Evolutionary conservation across 2,329 filamentous ascomycete species (phyloP), one percentile per base, ranked within the genome.

Genomic region (Sporothrix luriei): DNA sequence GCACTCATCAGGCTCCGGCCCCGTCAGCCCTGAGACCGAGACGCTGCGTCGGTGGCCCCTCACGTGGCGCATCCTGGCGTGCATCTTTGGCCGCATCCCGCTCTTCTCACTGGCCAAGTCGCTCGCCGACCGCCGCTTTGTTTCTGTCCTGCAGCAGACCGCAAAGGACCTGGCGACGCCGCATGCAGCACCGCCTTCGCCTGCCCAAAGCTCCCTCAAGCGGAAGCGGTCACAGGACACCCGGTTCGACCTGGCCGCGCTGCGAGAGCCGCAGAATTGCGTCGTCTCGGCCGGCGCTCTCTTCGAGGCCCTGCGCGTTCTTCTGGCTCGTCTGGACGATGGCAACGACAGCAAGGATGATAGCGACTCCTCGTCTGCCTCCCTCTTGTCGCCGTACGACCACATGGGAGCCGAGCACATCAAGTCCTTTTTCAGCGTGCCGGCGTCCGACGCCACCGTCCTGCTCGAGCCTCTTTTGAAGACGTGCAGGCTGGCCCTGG

Each of bases 21-120:
- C 64, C 24, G 55, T 79, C 52, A 79, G 79, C 43, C 77, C 81
- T 49, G 78, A 76, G 64, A 82, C 84, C 67, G 85, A 88, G 76
- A 83, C 80, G 52, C 74, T 87, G 66, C 83, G 86, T 74, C 81
- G 85, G 72, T 87, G 84, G 74, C 84, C 86, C 61, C 76, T 85
- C 67, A 82, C 86, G 11, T 90, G 88, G 91, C 82, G 80, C 40
- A 83, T 93, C 48, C 77, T 93, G 29, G 82, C 82, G 57, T 84
- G 84, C 70, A 82, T 90, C 62, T 84, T 92, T 68, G 81, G 83
- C 65, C 81, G 87, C n/a, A 86, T 94, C 21, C 89, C 91, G 0
- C 81, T 88, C 0, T 88, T 90, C 59, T 89, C 87, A 13, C 82
- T 92, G 29, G 91, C 91, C 10, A 88, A 88, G 70, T 88, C 91